Percentiles rank a stretch among this genome's conserved stretches.
Evolutionary conservation across 495 filamentous ascomycete species (phyloP).

Genomic region (Penicillium longicatenatum): DNA sequence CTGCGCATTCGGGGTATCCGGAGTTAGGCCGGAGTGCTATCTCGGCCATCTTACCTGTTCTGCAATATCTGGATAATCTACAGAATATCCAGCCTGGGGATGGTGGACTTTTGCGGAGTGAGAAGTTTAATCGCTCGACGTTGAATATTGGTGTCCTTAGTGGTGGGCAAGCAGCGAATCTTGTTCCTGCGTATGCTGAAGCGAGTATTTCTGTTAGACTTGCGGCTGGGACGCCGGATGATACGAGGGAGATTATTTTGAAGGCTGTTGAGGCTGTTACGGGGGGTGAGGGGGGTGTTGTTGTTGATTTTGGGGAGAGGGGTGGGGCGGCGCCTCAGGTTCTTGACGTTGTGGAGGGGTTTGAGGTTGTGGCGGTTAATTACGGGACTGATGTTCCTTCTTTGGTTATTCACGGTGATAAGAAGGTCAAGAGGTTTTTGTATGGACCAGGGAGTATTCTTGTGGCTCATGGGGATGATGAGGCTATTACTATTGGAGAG

Average conservation of each 20-base stretch:
- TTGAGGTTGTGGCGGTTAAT: slow-evolving; percentile 65
- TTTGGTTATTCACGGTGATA: slow-evolving; percentile 49
- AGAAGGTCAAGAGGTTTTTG: slow-evolving; percentile 65
- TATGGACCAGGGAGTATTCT: slow-evolving; percentile 78
- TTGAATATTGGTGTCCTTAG: slow-evolving; percentile 75
- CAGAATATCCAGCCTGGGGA: slow-evolving; percentile 55
- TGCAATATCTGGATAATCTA: slow-evolving; percentile 58
- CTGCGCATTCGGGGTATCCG: slow-evolving; percentile 78
- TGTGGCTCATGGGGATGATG: slow-evolving; percentile 76
- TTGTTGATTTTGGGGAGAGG: slow-evolving; percentile 47
- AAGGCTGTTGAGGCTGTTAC: slow-evolving; percentile 57
- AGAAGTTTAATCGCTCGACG: slow-evolving; percentile 78
- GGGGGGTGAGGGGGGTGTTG: slow-evolving; percentile 61
- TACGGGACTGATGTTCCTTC: slow-evolving; percentile 58
- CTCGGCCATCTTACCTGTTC: slow-evolving; percentile 46
- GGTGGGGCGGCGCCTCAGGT: slow-evolving; percentile 68
- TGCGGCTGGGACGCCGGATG: slow-evolving; percentile 62
- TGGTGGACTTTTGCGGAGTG: slow-evolving; percentile 62
- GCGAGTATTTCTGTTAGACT: slow-evolving; percentile 69
- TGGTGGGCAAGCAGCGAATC: slow-evolving; percentile 82
- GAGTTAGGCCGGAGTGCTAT: slow-evolving; percentile 72
- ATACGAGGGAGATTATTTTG: slow-evolving; percentile 53
- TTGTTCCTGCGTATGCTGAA: slow-evolving; percentile 69
- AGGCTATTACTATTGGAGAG: slow-evolving; percentile 67
- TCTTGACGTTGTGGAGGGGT: slow-evolving; percentile 70